phyloP scores from a whole-genome alignment of 805 yeast species.

The Pichia rugopelliculosa region DNA sequence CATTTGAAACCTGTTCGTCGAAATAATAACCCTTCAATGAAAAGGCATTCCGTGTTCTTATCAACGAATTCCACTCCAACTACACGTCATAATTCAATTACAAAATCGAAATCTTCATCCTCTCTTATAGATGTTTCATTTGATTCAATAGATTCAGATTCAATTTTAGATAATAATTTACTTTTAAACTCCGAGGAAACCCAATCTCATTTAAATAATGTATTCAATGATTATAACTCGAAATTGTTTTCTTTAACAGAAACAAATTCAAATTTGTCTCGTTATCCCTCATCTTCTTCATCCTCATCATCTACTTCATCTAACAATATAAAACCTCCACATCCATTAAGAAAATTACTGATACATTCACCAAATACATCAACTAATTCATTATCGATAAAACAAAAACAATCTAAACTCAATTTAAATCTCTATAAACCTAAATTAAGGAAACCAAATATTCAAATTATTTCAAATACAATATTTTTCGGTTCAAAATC shows the following conservation, averaged over 20 bases:
- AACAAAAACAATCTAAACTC: not conserved
- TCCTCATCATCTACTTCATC: not conserved
- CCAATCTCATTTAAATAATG: not conserved
- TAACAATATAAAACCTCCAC: not conserved
- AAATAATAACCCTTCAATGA: not conserved
- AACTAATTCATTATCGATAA: not conserved
- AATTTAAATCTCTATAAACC: not conserved
- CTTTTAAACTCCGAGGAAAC: not conserved
- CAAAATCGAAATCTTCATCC: not conserved
- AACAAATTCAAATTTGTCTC: no score
- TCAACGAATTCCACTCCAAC: not conserved
- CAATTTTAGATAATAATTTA: not conserved
- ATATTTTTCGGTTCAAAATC: not conserved
- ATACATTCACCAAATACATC: slow-evolving; percentile 2
- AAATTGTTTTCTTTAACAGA: not conserved
- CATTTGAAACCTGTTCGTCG: not conserved
- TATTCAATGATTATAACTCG: not conserved
- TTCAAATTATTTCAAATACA: not conserved
- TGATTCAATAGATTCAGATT: not conserved
- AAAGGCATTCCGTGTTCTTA: not conserved
- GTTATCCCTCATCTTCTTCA: not conserved
- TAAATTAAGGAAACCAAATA: not conserved
- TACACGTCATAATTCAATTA: not conserved
- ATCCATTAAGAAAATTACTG: slow-evolving; percentile 5
- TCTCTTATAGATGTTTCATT: not conserved